These are phyloP conservation scores for Drechslerella dactyloides DNA, from an alignment of 2,329 filamentous ascomycete genomes.

Conservation along the genomic window DNA sequence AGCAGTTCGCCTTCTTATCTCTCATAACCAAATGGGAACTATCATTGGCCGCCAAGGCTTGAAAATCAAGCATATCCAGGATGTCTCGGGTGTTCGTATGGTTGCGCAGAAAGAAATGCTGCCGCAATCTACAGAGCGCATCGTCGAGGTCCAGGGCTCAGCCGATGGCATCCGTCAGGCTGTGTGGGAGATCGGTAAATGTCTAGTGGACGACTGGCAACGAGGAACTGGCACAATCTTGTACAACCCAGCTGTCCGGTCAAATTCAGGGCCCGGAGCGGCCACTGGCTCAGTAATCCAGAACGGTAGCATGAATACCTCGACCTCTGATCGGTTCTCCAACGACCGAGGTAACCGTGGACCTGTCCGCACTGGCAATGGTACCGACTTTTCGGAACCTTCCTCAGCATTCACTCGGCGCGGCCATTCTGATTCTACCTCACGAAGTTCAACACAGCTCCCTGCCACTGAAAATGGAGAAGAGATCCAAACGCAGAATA, in stretches of 20 bases:
- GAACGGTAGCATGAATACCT: constrained; percentile 61
- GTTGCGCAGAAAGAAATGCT: constrained; percentile 99
- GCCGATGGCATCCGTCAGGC: constrained; percentile 95
- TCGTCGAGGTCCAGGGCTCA: constrained; percentile 94
- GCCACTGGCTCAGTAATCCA: constrained; percentile 57
- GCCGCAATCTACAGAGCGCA: constrained; percentile 95
- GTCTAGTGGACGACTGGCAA: constrained; percentile 96
- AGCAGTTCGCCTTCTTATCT: constrained; percentile 98
- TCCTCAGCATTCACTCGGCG: constrained; percentile 48
- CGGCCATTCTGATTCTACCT: constrained; percentile 75
- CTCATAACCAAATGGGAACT: constrained; percentile 99
- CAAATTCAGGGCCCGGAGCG: constrained; percentile 70
- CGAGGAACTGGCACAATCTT: constrained; percentile 95
- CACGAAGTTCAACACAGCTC: constrained; percentile 69
- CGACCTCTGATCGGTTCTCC: constrained; percentile 58
- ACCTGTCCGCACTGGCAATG: constrained; percentile 91
- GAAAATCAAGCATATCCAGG: constrained; percentile 99
- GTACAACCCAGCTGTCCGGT: constrained; percentile 94
- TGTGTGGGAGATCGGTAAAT: constrained; percentile 98
- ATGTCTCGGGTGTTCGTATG: constrained; percentile 96
- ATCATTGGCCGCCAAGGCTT: constrained; percentile 96
- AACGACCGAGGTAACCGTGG: constrained; percentile 65
- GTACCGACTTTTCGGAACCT: constrained; percentile 91
- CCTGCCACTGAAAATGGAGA: constrained; percentile 83
- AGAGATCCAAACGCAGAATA: constrained; percentile 98